A percentile compares a stretch with the other conserved stretches of the same genome.
phyloP scores from a whole-genome alignment of 352 stramenopile genomes.

The Pythium aristosporum region DNA sequence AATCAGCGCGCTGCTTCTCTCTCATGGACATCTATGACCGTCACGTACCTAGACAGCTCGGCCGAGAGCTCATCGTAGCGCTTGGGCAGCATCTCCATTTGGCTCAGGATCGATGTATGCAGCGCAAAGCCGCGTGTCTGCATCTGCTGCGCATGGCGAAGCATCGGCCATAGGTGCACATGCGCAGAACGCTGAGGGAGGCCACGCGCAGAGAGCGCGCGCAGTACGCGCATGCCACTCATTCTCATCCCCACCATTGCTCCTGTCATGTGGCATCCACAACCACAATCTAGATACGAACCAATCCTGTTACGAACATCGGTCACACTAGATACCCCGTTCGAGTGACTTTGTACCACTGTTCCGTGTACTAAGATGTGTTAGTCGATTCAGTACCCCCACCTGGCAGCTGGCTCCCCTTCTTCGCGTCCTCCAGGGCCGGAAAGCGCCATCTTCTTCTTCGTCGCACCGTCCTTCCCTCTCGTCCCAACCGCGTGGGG shows the following conservation, averaged over 20 bases:
- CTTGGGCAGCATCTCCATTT: slow-evolving; percentile 61
- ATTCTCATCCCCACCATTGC: slow-evolving; percentile 5
- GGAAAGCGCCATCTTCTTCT: background rate
- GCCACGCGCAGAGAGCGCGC: background rate
- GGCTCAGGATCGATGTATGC: slow-evolving; percentile 68
- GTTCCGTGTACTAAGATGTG: no score
- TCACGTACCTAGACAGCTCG: slow-evolving; percentile 60
- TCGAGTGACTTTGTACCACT: background rate
- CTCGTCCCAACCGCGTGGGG: background rate
- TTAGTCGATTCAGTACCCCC: background rate
- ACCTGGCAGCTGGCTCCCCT: background rate
- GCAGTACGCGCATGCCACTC: slow-evolving; percentile 25
- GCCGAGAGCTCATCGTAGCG: slow-evolving; percentile 65
- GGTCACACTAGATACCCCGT: background rate
- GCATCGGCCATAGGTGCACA: background rate
- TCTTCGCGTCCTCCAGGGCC: background rate
- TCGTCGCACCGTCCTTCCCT: background rate
- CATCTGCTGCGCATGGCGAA: background rate
- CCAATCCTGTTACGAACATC: slow-evolving; percentile 1
- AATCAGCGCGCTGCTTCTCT: background rate
- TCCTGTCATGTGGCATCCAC: background rate
- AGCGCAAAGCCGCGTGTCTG: slow-evolving; percentile 56
- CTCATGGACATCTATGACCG: background rate
- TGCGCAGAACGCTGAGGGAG: background rate
- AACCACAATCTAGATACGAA: background rate